phyloP scores from a whole-genome alignment of 176 grass and related monocot species.

The Stipa capillata region DNA sequence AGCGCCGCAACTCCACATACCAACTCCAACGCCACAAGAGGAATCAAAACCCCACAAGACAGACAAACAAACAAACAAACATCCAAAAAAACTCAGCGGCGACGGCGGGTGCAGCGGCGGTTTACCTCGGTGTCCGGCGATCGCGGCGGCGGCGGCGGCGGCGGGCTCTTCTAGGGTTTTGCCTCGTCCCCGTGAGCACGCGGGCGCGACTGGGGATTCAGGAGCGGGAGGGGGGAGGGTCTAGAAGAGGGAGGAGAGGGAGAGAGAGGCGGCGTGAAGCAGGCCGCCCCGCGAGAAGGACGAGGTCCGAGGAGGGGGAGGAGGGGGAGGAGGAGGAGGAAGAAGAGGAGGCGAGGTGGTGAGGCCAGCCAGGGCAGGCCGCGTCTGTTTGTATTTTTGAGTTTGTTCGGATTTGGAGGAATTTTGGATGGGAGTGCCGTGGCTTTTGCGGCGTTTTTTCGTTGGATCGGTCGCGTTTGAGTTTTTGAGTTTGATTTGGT shows the following conservation, averaged over 20 bases:
- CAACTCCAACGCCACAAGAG: no score
- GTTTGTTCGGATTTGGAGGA: background rate
- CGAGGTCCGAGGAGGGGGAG: no score
- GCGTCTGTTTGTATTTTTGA: background rate
- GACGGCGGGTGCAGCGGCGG: no score
- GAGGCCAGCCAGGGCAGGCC: background rate
- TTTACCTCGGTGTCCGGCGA: conserved; percentile 4
- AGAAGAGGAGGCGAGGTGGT: conserved; percentile 15
- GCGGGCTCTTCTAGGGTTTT: background rate
- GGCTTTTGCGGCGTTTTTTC: background rate
- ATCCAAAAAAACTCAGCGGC: background rate
- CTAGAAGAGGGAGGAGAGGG: background rate
- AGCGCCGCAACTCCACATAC: background rate
- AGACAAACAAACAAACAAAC: background rate
- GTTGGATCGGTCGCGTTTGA: background rate
- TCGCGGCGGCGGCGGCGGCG: no score
- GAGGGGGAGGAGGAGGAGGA: background rate
- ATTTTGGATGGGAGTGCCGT: conserved; percentile 14
- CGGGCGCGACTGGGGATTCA: background rate
- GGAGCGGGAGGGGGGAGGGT: background rate
- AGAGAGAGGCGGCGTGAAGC: conserved; percentile 38
- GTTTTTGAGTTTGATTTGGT: conserved; percentile 17
- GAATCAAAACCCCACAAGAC: background rate
- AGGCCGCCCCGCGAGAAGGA: no score
- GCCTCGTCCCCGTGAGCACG: background rate